These are phyloP conservation scores for Chondrostereum purpureum DNA, from an alignment of 1,284 basidiomycete species.

Conservation along the genomic window DNA sequence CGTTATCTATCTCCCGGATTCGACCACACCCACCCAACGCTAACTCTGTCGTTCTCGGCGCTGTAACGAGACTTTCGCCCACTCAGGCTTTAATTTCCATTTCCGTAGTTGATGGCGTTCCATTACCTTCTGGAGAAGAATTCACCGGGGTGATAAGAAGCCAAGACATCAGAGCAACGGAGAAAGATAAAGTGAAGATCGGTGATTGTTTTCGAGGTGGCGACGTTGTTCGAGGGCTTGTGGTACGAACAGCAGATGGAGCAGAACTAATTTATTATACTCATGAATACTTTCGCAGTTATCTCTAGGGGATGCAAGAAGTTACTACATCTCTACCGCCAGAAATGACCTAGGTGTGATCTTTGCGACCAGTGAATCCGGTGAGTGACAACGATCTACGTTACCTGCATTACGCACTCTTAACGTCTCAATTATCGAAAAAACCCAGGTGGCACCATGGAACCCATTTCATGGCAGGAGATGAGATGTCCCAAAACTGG, in stretches of 20 bases:
- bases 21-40: slow-evolving; percentile 64
- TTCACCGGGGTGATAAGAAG: slow-evolving; percentile 89
- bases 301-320: slow-evolving; percentile 87
- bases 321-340: slow-evolving; percentile 93
- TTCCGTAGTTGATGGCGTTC: slow-evolving; percentile 85
- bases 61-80: slow-evolving; percentile 81
- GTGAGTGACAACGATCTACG: slow-evolving; percentile 34
- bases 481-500: slow-evolving; percentile 87
- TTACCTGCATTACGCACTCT: not conserved
- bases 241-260: slow-evolving; percentile 53
- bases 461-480: slow-evolving; percentile 85
- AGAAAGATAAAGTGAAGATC: slow-evolving; percentile 91
- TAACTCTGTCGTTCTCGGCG: slow-evolving; percentile 72
- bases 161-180: slow-evolving; percentile 89
- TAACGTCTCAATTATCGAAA: no score
- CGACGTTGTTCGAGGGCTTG: slow-evolving; percentile 88
- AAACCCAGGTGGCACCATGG: slow-evolving; percentile 63
- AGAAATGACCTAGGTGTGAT: slow-evolving; percentile 92
- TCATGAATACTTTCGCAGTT: slow-evolving; percentile 48
- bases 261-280: not conserved
- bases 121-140: slow-evolving; percentile 85
- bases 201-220: slow-evolving; percentile 94
- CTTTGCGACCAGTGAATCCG: slow-evolving; percentile 79
- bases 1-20: slow-evolving; percentile 49
- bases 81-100: slow-evolving; percentile 85